Conservation (phyloP, 768 basidiomycete species). For the Suillus hirtellus region DNA sequence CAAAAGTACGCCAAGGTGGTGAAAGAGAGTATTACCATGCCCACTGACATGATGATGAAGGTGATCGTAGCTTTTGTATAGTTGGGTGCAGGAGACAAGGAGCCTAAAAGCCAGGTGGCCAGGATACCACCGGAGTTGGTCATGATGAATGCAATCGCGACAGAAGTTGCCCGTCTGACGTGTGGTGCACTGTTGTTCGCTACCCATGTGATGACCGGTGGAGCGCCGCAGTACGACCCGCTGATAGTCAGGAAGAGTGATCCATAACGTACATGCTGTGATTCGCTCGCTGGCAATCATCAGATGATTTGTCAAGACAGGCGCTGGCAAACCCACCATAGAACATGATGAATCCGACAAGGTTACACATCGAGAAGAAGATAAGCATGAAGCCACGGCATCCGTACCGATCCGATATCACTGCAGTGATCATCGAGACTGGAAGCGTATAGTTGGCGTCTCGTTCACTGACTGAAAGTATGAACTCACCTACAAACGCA, state of each 20-base stretch:
- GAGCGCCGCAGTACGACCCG: conserved; percentile 54
- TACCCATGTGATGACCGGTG: conserved; percentile 57
- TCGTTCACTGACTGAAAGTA: not conserved
- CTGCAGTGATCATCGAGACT: conserved; percentile 44
- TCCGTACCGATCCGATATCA: conserved; percentile 52
- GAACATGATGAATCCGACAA: conserved; percentile 58
- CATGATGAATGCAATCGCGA: conserved; percentile 58
- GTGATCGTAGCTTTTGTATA: conserved; percentile 49
- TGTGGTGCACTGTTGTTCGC: conserved; percentile 64
- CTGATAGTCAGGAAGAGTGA: conserved; percentile 56
- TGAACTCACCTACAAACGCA: conserved; percentile 47
- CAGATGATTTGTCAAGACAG: not conserved
- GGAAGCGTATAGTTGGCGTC: conserved; percentile 2
- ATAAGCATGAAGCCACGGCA: conserved; percentile 51
- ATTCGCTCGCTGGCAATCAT: conserved; percentile 25
- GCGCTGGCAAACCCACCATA: conserved; percentile 39
- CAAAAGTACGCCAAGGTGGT: conserved; percentile 43
- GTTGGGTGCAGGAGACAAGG: conserved; percentile 47
- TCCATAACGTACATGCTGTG: conserved; percentile 47
- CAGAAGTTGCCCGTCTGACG: conserved; percentile 54
- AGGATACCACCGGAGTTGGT: conserved; percentile 63
- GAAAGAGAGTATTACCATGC: conserved; percentile 38
- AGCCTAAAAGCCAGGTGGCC: conserved; percentile 58
- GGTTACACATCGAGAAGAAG: conserved; percentile 41
- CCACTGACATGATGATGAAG: conserved; percentile 37